Percentiles rank a stretch among this genome's conserved stretches.
phyloP scores from a whole-genome alignment of 163 green algal genomes.

The Trebouxiophyceae sp. region DNA sequence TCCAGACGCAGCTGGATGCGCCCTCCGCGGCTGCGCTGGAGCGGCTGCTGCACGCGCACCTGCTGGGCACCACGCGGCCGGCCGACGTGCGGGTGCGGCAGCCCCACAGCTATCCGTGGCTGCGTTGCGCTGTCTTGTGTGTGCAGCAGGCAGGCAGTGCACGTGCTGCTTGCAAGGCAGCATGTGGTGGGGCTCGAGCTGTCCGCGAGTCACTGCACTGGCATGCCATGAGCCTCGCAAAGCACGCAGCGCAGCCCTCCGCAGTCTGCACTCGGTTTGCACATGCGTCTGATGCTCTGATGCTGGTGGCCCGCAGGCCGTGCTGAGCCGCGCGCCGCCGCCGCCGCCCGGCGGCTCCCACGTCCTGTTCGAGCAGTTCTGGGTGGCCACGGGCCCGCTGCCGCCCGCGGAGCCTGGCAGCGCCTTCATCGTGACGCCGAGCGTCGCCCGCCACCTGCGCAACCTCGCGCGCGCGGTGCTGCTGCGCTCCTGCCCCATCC shows the following conservation, averaged over 20 bases:
- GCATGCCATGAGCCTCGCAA: too few relatives aligned
- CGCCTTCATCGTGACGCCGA: slow-evolving; percentile 81
- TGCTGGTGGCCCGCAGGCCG: too few relatives aligned
- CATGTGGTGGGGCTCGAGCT: too few relatives aligned
- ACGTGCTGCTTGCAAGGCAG: too few relatives aligned
- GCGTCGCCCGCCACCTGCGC: slow-evolving; percentile 70
- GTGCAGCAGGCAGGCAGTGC: too few relatives aligned
- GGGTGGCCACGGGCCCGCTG: slow-evolving; percentile 67
- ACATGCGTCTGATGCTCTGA: too few relatives aligned
- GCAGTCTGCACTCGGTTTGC: too few relatives aligned
- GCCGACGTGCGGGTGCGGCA: slow-evolving; percentile 44
- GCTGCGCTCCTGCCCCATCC: slow-evolving; percentile 56
- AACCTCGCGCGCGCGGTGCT: slow-evolving; percentile 87
- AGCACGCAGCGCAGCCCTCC: too few relatives aligned
- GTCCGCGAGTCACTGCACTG: too few relatives aligned
- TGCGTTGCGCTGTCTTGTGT: too few relatives aligned
- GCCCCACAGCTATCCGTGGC: too few relatives aligned
- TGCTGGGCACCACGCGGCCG: slow-evolving; percentile 51
- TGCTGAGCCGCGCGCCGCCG: slow-evolving; percentile 33
- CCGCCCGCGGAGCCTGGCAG: slow-evolving; percentile 28
- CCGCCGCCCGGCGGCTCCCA: slow-evolving; percentile 26
- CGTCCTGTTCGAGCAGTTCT: slow-evolving; percentile 91
- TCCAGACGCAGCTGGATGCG: slow-evolving; percentile 81
- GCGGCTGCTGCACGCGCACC: slow-evolving; percentile 58
- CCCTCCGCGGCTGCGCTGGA: slow-evolving; percentile 49